Evolutionary conservation across 306 rosid genomes (phyloP).

Genomic region (Corylus americana): DNA sequence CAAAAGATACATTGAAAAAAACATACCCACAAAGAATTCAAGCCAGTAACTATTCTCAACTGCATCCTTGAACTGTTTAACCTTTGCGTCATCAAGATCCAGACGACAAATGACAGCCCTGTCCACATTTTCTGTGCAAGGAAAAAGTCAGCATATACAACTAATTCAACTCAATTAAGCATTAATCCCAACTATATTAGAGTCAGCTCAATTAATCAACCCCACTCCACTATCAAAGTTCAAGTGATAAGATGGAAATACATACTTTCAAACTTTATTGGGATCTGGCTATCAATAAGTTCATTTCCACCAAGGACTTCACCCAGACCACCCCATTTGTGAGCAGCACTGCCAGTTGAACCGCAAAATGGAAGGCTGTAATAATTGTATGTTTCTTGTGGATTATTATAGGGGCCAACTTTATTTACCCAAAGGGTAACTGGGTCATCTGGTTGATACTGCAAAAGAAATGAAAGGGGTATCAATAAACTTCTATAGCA

Average conservation of each 20-base stretch:
- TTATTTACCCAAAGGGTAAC: constrained; percentile 97
- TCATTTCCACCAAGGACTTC: constrained; percentile 98
- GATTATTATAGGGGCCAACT: constrained; percentile 98
- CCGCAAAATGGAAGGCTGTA: constrained; percentile 92
- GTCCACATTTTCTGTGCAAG: constrained; percentile 70
- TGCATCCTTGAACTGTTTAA: constrained; percentile 90
- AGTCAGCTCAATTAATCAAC: constrained; percentile 16
- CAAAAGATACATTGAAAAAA: constrained; percentile 18
- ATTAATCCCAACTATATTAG: constrained; percentile 6
- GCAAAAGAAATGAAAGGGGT: constrained; percentile 34
- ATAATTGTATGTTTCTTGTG: constrained; percentile 97
- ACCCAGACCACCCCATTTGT: constrained; percentile 99
- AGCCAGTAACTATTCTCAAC: constrained; percentile 91
- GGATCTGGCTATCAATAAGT: constrained; percentile 85
- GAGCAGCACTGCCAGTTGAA: constrained; percentile 57
- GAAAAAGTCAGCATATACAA: constrained; percentile 9
- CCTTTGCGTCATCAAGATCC: constrained; percentile 60
- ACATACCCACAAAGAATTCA: constrained; percentile 97
- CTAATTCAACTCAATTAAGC: constrained; percentile 1
- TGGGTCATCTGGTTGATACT: constrained; percentile 66
- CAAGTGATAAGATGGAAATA: constrained; percentile 20
- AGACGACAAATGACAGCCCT: constrained; percentile 63
- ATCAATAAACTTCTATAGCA: not conserved
- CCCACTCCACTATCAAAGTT: constrained; percentile 18
- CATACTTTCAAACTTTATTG: constrained; percentile 73